phyloP scores from a whole-genome alignment of 768 basidiomycete genomes.

The Termitomyces sp. region DNA sequence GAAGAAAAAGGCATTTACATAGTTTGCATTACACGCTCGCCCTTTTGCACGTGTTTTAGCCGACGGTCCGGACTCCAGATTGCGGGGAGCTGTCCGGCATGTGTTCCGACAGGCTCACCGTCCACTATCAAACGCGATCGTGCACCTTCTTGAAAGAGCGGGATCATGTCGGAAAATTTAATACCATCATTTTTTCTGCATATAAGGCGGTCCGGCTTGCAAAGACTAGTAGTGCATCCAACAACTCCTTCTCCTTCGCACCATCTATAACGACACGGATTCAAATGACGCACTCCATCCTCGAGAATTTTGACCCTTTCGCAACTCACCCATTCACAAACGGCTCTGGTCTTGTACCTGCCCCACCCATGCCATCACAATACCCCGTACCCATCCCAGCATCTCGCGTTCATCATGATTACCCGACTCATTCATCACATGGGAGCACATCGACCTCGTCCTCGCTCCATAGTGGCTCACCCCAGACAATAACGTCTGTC shows the following conservation, averaged over 20 bases:
- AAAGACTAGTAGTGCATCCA: neutral
- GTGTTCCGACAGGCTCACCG: neutral
- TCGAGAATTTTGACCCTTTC: constrained; percentile 52
- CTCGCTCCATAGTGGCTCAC: constrained; percentile 11
- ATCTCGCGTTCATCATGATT: constrained; percentile 16
- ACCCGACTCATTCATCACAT: constrained; percentile 10
- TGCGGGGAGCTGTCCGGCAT: constrained; percentile 12
- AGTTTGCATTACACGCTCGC: neutral
- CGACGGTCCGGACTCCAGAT: constrained; percentile 9
- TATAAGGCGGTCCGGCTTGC: constrained; percentile 4
- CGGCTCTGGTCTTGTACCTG: constrained; percentile 31
- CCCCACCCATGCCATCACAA: constrained; percentile 41
- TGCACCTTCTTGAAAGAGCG: constrained; percentile 3
- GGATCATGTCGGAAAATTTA: constrained; percentile 10
- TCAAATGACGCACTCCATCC: constrained; percentile 28
- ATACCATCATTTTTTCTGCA: constrained; percentile 1
- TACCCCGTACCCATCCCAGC: constrained; percentile 40
- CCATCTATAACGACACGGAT: neutral
- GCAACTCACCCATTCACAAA: constrained; percentile 57
- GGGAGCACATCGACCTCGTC: constrained; percentile 17
- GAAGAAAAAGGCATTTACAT: neutral
- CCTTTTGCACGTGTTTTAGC: constrained; percentile 11
- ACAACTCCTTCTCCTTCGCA: constrained; percentile 6
- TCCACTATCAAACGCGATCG: constrained; percentile 4
- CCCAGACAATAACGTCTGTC: constrained; percentile 12